These are phyloP conservation scores for Talaromyces sp. DNA, from an alignment of 2,329 filamentous ascomycete species.

Conservation along the genomic window DNA sequence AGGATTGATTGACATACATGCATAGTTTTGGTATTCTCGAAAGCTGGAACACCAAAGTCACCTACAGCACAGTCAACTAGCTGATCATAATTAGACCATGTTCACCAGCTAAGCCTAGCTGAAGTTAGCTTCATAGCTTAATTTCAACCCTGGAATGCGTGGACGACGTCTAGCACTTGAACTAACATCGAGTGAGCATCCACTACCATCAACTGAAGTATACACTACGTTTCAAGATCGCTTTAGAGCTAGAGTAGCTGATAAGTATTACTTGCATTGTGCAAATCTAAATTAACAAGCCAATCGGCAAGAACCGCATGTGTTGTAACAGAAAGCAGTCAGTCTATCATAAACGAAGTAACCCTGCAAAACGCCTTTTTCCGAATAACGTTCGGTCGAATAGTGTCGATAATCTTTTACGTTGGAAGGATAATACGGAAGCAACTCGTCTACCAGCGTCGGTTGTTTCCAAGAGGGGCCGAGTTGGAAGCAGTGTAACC, in stretches of 20 bases:
- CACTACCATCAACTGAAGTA: not conserved
- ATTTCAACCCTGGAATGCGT: not conserved
- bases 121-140: not conserved
- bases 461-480: conserved; percentile 55
- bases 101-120: not conserved
- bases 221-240: not conserved
- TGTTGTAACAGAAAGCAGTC: conserved; percentile 13
- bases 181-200: no score
- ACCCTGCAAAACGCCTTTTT: conserved; percentile 15
- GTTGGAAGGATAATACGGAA: not conserved
- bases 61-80: not conserved
- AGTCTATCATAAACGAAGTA: conserved; percentile 14
- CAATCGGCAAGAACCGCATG: conserved; percentile 20
- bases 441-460: conserved; percentile 51
- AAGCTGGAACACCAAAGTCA: not conserved
- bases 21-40: not conserved
- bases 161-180: not conserved
- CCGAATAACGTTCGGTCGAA: conserved; percentile 2
- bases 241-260: not conserved
- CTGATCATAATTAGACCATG: not conserved
- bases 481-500: conserved; percentile 58
- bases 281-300: conserved; percentile 20
- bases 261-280: conserved; percentile 3
- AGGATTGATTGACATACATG: no score
- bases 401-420: conserved; percentile 1